A percentile compares a stretch with the other conserved stretches of the same genome.
These are phyloP conservation scores for Aaosphaeria arxii DNA, from an alignment of 2,329 filamentous ascomycete species.

Conservation along the genomic window DNA sequence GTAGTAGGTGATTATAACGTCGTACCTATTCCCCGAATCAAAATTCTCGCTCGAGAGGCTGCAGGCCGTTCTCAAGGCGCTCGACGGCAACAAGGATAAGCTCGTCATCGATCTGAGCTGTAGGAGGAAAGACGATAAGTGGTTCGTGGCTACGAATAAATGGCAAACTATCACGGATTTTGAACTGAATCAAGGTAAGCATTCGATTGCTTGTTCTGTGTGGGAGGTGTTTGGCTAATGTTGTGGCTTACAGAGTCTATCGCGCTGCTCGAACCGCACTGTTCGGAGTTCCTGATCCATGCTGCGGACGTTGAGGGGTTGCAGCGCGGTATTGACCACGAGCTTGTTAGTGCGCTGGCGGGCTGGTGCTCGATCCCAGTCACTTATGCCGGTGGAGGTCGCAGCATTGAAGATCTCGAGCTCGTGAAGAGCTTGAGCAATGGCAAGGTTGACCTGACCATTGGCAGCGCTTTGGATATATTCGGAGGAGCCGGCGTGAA, in stretches of 20 bases:
- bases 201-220: neutral
- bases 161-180: slow-evolving; percentile 98
- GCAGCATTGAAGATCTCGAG: slow-evolving; percentile 77
- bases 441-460: slow-evolving; percentile 87
- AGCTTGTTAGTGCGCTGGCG: slow-evolving; percentile 72
- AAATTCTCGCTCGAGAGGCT: slow-evolving; percentile 77
- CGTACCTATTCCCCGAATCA: slow-evolving; percentile 83
- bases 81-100: slow-evolving; percentile 72
- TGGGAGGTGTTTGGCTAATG: too few relatives aligned
- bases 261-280: slow-evolving; percentile 78
- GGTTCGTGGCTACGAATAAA: slow-evolving; percentile 99
- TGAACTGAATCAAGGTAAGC: slow-evolving; percentile 78
- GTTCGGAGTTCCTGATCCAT: slow-evolving; percentile 95
- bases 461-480: slow-evolving; percentile 92
- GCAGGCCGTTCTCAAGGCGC: slow-evolving; percentile 66
- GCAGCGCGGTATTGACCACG: slow-evolving; percentile 85
- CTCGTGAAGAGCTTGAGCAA: slow-evolving; percentile 73
- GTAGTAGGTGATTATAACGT: slow-evolving; percentile 90
- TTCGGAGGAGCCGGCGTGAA: slow-evolving; percentile 86
- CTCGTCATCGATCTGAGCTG: slow-evolving; percentile 96
- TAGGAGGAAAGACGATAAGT: slow-evolving; percentile 69
- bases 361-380: slow-evolving; percentile 89
- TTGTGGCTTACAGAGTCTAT: slow-evolving; percentile 65
- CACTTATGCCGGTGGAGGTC: slow-evolving; percentile 93
- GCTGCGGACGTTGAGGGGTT: slow-evolving; percentile 95